Evolutionary conservation across 2,329 filamentous ascomycete genomes (phyloP), one percentile per base, ranked within the genome.

Genomic region (Cordyceps tenuipes): DNA sequence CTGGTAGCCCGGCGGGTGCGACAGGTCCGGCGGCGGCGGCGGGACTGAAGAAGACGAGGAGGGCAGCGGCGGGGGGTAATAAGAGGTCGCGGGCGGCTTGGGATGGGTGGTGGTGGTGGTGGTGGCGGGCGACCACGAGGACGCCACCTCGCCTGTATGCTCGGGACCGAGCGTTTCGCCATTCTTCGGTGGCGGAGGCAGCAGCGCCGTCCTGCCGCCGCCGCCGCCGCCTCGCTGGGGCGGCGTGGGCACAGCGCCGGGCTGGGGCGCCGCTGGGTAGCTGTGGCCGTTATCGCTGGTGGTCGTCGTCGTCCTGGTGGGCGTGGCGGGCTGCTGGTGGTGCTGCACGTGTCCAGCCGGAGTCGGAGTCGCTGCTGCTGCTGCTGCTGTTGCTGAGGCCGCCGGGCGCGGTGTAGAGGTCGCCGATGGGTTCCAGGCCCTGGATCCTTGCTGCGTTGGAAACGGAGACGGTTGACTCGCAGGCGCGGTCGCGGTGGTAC

Each of bases 221-320:
- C 21, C 10, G 48, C 29, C n/a, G 39, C 39, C 39, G 34, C 9
- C 34, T 36, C 3, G 10, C n/a, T 17, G 39, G 39, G 39, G 39
- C 15, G 39, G 39, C 15, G 73, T 68, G 44, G 83, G 83, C 48
- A 77, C 73, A 44, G 82, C 79, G 58, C 82, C 82, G 43, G 83
- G 82, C 64, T 85, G 82, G 34, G 83, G 82, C 63, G 78, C 72
- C 63, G 78, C 72, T 59, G 82, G 78, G 52, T 82, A 82, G 12
- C 71, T 72, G 78, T 80, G 51, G 77, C 75, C 43, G 77, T 75
- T 55, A 17, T 72, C 72, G 78, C 80, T 53, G 78, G 76, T 41
- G 77, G 75, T 55, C 73, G 73, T 56, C 5, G 63, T 29, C 72
- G 68, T 60, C 69, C 66, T 63, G 73, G 72, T 55, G 69, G 66